Percentiles rank a stretch among this genome's conserved stretches.
Evolutionary conservation across 1,284 basidiomycete genomes (phyloP).

Genomic region (Irpex sp.): DNA sequence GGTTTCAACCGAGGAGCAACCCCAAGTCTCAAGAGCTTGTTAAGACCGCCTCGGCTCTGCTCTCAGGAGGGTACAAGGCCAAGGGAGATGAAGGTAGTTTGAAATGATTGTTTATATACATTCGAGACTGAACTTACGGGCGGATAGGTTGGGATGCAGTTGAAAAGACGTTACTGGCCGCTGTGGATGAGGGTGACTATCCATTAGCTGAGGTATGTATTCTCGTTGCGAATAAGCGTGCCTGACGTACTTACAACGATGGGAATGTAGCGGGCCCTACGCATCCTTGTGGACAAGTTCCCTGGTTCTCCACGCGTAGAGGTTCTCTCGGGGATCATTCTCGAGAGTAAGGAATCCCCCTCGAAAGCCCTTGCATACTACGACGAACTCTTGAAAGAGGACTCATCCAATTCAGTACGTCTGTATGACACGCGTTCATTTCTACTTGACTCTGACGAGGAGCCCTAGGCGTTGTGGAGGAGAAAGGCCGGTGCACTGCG

Average conservation of each 20-base stretch:
- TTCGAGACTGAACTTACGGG: slow-evolving; percentile 3
- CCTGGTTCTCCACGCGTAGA: slow-evolving; percentile 87
- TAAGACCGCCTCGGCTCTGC: slow-evolving; percentile 65
- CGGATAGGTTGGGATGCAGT: slow-evolving; percentile 84
- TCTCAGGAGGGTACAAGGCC: slow-evolving; percentile 47
- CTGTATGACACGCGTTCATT: not conserved
- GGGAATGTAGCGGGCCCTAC: slow-evolving; percentile 65
- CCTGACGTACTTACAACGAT: not conserved
- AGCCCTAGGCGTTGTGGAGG: slow-evolving; percentile 81
- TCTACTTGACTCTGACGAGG: not conserved
- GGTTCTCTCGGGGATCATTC: slow-evolving; percentile 86
- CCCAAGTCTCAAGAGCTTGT: slow-evolving; percentile 81
- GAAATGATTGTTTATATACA: not conserved
- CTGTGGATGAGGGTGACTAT: slow-evolving; percentile 85
- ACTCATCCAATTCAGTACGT: slow-evolving; percentile 84
- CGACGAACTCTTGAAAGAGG: slow-evolving; percentile 69
- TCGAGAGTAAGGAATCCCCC: slow-evolving; percentile 81
- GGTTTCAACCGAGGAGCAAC: slow-evolving; percentile 73
- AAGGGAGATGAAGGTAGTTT: slow-evolving; percentile 70
- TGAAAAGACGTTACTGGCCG: slow-evolving; percentile 90
- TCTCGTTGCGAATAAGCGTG: not conserved
- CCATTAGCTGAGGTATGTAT: slow-evolving; percentile 82
- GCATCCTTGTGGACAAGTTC: slow-evolving; percentile 78
- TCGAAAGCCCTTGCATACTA: slow-evolving; percentile 79
- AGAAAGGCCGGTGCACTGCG: slow-evolving; percentile 82